Evolutionary conservation across 805 yeast genomes (phyloP).

Genomic region (Kodamaea sagamina): DNA sequence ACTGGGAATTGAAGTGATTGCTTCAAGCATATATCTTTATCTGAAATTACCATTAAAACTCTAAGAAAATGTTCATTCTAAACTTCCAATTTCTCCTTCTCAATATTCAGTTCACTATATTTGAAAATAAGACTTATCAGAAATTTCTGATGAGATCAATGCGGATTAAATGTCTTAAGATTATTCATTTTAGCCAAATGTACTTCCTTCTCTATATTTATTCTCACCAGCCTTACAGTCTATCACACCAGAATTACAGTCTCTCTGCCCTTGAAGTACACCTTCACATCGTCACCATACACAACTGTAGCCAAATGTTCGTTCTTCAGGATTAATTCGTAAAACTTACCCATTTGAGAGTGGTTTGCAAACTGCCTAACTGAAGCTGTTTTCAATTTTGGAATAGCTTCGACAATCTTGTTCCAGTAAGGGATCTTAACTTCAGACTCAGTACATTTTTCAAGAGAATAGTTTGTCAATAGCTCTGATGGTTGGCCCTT

Average conservation of each 20-base stretch:
- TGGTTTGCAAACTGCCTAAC: slow-evolving; percentile 6
- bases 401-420: not conserved
- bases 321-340: not conserved
- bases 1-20: too few species aligned
- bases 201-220: too few species aligned
- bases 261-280: not conserved
- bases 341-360: slow-evolving; percentile 1
- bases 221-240: too few species aligned
- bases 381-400: not conserved
- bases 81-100: too few species aligned
- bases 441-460: not conserved
- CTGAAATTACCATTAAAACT: too few species aligned
- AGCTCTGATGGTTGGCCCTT: not conserved
- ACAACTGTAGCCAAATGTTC: not conserved
- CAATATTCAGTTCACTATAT: too few species aligned
- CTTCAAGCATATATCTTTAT: too few species aligned
- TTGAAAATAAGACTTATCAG: too few species aligned
- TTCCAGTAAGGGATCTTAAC: not conserved
- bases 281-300: not conserved
- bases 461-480: slow-evolving; percentile 1
- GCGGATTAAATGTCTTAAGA: too few species aligned
- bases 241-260: not conserved
- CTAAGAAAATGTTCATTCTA: too few species aligned
- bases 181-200: too few species aligned
- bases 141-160: too few species aligned